Base-by-base conservation (phyloP, 345 rosid species). In the Populus euphratica region DNA sequence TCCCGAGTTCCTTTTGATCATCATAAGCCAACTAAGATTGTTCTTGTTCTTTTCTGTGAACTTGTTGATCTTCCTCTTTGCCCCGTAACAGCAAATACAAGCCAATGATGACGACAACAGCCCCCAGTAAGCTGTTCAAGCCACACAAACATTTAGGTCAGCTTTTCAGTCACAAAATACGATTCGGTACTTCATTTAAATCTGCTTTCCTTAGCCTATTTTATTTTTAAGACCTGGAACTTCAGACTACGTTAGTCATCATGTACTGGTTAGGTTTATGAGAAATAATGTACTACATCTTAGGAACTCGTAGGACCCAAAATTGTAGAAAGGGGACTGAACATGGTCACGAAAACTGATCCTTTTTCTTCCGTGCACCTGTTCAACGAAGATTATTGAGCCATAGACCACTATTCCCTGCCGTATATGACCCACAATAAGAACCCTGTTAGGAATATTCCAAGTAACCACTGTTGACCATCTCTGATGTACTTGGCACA, bases 51-150 rank as follows among this genome's bases (percentile, higher is more conserved):
- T 79, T 70, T 12, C 54, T 16, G 31, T 62, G 70, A 78, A 16
- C 70, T 47, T 74, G 65, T 54, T 54, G 67, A 29, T 85, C 90
- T 11, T 68, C 85, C 59, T 87, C 92, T 84, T 90, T 91, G n/a
- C 94, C 96, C 94, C 93, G 90, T 17, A 89, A 73, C 76, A 91
- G 86, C 78, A 90, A 50, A 80, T 91, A 91, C 38, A 91, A 69
- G 54, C 92, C 96, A 52, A 77, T 7, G 17, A 90, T 87, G 41
- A 86, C 91, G 72, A 84, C 65, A 38, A 73, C 73, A 61, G 85
- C 91, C 27, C 96, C 93, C 33, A 90, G 0, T 69, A 88, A 75
- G 86, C 96, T 89, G 91, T 59, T 80, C 31, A 79, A 66, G 8
- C 31, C 69, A 64, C 14, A 23, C 27, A 29, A 50, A 61, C 11